Conservation (phyloP, 164 flowering plant species). For the Akebia trifoliata region DNA sequence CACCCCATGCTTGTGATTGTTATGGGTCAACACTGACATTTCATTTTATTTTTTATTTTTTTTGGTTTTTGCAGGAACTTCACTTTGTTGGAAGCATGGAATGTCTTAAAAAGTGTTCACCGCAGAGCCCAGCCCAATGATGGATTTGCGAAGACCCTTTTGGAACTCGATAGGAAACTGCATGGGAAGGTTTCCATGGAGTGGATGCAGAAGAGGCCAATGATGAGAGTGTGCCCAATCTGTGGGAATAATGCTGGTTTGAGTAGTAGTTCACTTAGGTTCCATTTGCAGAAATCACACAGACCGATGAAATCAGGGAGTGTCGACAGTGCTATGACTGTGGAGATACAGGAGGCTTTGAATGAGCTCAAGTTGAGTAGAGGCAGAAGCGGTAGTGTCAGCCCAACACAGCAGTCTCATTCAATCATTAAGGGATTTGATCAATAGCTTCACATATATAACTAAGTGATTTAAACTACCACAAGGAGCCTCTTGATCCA, state of each 20-base stretch:
- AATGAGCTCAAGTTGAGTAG: conserved; percentile 54
- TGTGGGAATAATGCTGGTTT: conserved; percentile 94
- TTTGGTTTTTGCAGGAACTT: conserved; percentile 70
- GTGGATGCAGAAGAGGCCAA: conserved; percentile 82
- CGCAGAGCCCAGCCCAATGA: conserved; percentile 94
- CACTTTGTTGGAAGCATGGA: conserved; percentile 83
- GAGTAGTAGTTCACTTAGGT: conserved; percentile 90
- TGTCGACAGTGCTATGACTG: conserved; percentile 95
- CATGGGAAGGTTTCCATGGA: conserved; percentile 93
- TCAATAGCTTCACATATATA: too few species aligned
- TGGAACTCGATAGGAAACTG: conserved; percentile 62
- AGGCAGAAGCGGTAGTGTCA: conserved; percentile 65
- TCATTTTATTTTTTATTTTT: background rate
- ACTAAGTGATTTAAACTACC: too few species aligned
- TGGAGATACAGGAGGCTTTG: conserved; percentile 90
- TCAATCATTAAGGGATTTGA: too few species aligned
- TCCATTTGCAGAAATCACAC: conserved; percentile 90
- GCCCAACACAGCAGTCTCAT: conserved; percentile 57
- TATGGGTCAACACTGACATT: background rate
- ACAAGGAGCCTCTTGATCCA: too few species aligned
- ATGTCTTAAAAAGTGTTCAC: conserved; percentile 62
- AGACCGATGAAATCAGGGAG: conserved; percentile 91
- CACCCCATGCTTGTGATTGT: too few species aligned
- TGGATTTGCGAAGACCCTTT: conserved; percentile 76
- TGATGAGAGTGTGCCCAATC: conserved; percentile 87